Percentiles rank a stretch among this genome's conserved stretches.
These are phyloP conservation scores for Bertia moriformis DNA, from an alignment of 2,329 filamentous ascomycete species.

Conservation along the genomic window DNA sequence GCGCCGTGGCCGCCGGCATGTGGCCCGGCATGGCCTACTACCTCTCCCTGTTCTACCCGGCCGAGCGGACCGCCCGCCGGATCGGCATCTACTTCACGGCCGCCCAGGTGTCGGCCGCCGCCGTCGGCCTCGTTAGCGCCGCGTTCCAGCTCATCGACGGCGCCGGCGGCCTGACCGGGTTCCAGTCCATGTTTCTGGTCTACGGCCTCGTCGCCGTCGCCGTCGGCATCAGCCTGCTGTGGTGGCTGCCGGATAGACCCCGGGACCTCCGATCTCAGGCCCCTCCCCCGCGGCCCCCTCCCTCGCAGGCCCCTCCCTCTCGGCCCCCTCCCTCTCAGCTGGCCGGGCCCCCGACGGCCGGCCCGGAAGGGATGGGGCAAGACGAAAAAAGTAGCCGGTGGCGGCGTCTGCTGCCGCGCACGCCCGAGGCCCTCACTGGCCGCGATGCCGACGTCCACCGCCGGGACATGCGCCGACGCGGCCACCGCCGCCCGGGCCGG, in stretches of 20 bases:
- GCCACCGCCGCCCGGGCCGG: constrained; percentile 57
- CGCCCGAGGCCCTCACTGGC: constrained; percentile 58
- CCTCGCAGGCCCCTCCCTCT: no score
- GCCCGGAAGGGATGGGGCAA: no score
- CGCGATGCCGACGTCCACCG: constrained; percentile 73
- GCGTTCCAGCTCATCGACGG: constrained; percentile 89
- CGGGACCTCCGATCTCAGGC: no score
- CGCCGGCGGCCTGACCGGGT: constrained; percentile 59
- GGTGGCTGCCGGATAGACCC: constrained; percentile 82
- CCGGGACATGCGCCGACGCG: constrained; percentile 65
- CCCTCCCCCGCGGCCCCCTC: no score
- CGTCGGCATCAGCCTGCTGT: constrained; percentile 60
- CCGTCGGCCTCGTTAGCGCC: constrained; percentile 76
- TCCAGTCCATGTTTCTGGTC: constrained; percentile 84
- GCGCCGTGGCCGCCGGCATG: constrained; percentile 80
- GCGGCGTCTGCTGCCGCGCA: constrained; percentile 51
- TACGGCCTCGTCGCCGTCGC: constrained; percentile 65
- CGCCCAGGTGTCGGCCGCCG: constrained; percentile 73
- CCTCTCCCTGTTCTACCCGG: constrained; percentile 80
- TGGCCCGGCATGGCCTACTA: constrained; percentile 95
- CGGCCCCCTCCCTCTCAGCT: no score
- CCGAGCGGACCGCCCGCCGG: constrained; percentile 69
- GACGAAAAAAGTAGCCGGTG: constrained; percentile 31
- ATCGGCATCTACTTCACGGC: constrained; percentile 85
- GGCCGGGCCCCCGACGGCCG: no score